These are phyloP conservation scores for Auricularia cornea DNA, from an alignment of 768 basidiomycete genomes.

Conservation along the genomic window DNA sequence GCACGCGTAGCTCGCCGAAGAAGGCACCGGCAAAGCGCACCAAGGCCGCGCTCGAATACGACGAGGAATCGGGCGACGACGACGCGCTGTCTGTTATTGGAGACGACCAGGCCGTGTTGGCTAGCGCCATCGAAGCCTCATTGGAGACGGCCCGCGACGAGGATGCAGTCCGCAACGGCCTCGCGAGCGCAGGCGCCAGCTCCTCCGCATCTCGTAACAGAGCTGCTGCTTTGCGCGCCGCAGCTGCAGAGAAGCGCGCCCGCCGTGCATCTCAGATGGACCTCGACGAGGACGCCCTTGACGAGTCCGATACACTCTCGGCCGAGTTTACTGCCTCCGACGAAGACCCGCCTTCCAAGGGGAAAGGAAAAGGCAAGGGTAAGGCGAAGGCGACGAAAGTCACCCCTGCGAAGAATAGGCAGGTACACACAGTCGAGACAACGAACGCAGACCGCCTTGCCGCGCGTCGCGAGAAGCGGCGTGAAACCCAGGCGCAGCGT, in stretches of 20 bases:
- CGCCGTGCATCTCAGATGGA: not conserved
- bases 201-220: slow-evolving; percentile 21
- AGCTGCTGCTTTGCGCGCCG: slow-evolving; percentile 37
- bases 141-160: slow-evolving; percentile 25
- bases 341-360: slow-evolving; percentile 13
- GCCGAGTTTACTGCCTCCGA: slow-evolving; percentile 16
- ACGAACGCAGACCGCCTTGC: slow-evolving; percentile 19
- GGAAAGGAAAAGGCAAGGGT: slow-evolving; percentile 28
- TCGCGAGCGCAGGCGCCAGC: slow-evolving; percentile 22
- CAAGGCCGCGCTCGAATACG: slow-evolving; percentile 6
- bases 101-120: slow-evolving; percentile 47
- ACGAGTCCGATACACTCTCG: slow-evolving; percentile 6
- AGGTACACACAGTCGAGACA: slow-evolving; percentile 16
- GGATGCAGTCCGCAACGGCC: slow-evolving; percentile 22
- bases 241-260: slow-evolving; percentile 48
- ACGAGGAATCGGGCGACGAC: slow-evolving; percentile 1
- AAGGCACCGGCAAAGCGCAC: slow-evolving; percentile 15
- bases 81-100: slow-evolving; percentile 12
- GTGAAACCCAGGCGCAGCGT: slow-evolving; percentile 25
- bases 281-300: slow-evolving; percentile 27
- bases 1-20: slow-evolving; percentile 3
- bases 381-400: slow-evolving; percentile 22
- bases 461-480: slow-evolving; percentile 5
- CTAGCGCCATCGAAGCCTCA: slow-evolving; percentile 49
- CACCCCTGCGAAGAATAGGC: slow-evolving; percentile 4